Conservation (phyloP, 2,329 filamentous ascomycete species). For the Myotisia sp. region DNA sequence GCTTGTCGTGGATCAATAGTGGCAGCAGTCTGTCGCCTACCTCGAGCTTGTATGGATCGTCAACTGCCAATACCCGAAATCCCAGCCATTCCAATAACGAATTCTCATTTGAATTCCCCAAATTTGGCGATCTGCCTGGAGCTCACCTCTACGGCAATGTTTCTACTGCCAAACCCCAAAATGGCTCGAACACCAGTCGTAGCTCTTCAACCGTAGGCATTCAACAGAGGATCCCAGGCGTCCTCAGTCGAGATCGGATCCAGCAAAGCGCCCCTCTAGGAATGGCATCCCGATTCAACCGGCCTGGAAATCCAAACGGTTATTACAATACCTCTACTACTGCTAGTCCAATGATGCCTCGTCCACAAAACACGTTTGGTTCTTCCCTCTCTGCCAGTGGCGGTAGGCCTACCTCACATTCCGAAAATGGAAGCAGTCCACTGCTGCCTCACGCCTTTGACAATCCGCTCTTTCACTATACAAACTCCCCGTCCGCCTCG, state of each 20-base stretch:
- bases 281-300: neutral
- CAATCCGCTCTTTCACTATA: conserved; percentile 12
- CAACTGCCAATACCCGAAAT: conserved; percentile 35
- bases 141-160: conserved; percentile 39
- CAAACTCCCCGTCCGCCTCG: conserved; percentile 35
- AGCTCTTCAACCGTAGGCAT: conserved; percentile 1
- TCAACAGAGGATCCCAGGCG: conserved; percentile 6
- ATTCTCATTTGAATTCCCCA: conserved; percentile 93
- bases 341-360: no score
- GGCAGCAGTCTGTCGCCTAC: conserved; percentile 35
- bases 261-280: neutral
- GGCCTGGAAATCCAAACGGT: conserved; percentile 2
- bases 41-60: conserved; percentile 29
- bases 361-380: no score
- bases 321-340: no score
- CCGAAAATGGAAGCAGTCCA: no score
- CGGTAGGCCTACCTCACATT: no score
- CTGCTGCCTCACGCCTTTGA: conserved; percentile 1
- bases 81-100: conserved; percentile 56
- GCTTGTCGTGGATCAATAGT: conserved; percentile 50
- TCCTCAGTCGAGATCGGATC: conserved; percentile 4
- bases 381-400: no score
- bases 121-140: conserved; percentile 62
- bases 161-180: conserved; percentile 20
- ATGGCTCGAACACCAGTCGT: no score